Evolutionary conservation across 2,329 filamentous ascomycete species (phyloP), one percentile per base, ranked within the genome.

Genomic region (Alternaria consortialis): DNA sequence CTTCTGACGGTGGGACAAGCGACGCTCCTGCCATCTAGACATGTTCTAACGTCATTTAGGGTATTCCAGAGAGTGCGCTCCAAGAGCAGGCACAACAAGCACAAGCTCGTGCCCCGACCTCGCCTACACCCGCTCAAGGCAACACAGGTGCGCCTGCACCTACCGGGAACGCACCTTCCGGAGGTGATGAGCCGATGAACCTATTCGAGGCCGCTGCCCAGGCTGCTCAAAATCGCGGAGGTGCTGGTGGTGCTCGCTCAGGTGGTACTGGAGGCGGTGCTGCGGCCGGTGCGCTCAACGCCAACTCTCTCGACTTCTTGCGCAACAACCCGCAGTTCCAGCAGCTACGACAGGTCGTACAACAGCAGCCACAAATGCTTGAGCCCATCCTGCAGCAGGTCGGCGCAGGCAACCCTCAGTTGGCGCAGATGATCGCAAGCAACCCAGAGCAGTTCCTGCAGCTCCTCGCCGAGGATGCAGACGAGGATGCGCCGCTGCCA

Each of bases 361-460:
- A 99, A 82, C 94, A 97, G 80, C 92, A 98, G 79, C 95, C 95
- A 17, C 91, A 95, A 78, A 99, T 99, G 95, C 90, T 99, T 23
- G 95, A 99, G 83, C 94, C 95, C 7, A 98, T 99, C 70, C 85
- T 99, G 58, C 94, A 98, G 81, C 94, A 97, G 81, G 92, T 99
- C 37, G 94, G 93, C 36, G 91, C 93, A 23, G 94, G 94, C 27
- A 99, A 99, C 82, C 95, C 95, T 17, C 91, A 97, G 77, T 88
- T 99, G 56, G 95, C 95, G 7, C 90, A 94, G 78, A 86, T 97
- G 76, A 99, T 99, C 67, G 91, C 91, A 40, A 88, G 91, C 75
- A 93, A 98, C 80, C 94, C 93, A 7, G 93, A 97, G 54, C 92
- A 97, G 76, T 99, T 99, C 79, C 85, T 99, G 66, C 90, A 92